These are phyloP conservation scores for Paraphoma sp. DNA, from an alignment of 2,329 filamentous ascomycete genomes.

Conservation along the genomic window DNA sequence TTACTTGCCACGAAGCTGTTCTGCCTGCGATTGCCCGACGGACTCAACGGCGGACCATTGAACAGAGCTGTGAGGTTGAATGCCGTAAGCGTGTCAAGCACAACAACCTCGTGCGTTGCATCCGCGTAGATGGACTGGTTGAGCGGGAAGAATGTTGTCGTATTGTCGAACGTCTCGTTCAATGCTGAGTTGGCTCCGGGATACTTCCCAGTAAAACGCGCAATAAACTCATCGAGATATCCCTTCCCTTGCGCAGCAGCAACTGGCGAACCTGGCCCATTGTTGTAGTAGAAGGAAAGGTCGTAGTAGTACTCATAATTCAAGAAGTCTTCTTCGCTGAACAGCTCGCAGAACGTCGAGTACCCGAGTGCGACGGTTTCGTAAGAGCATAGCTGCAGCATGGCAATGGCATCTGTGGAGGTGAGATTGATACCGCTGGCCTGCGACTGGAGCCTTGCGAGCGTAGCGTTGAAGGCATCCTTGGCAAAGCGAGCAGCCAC, in stretches of 20 bases:
- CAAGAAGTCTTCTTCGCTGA: constrained; percentile 52
- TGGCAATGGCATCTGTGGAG: constrained; percentile 45
- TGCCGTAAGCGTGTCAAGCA: constrained; percentile 35
- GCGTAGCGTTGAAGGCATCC: constrained; percentile 36
- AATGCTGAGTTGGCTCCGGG: constrained; percentile 26
- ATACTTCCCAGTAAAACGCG: constrained; percentile 33
- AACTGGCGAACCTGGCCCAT: constrained; percentile 38
- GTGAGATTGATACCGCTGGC: constrained; percentile 38
- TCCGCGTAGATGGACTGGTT: constrained; percentile 52
- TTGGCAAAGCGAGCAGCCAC: constrained; percentile 29
- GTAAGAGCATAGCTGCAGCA: constrained; percentile 49
- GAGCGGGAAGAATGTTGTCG: constrained; percentile 52
- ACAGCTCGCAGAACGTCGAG: constrained; percentile 52
- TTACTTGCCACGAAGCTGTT: constrained; percentile 37
- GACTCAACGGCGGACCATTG: constrained; percentile 29
- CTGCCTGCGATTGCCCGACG: constrained; percentile 19
- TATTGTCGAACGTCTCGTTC: constrained; percentile 48
- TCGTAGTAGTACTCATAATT: constrained; percentile 56
- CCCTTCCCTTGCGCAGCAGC: constrained; percentile 42
- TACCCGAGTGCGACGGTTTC: constrained; percentile 51
- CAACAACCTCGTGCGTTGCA: constrained; percentile 53
- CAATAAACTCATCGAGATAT: constrained; percentile 38
- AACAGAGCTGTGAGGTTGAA: constrained; percentile 43
- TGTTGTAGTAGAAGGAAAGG: constrained; percentile 47
- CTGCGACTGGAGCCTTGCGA: constrained; percentile 37